Base-by-base conservation (phyloP, 768 basidiomycete species). In the Rhizopogon salebrosus region DNA sequence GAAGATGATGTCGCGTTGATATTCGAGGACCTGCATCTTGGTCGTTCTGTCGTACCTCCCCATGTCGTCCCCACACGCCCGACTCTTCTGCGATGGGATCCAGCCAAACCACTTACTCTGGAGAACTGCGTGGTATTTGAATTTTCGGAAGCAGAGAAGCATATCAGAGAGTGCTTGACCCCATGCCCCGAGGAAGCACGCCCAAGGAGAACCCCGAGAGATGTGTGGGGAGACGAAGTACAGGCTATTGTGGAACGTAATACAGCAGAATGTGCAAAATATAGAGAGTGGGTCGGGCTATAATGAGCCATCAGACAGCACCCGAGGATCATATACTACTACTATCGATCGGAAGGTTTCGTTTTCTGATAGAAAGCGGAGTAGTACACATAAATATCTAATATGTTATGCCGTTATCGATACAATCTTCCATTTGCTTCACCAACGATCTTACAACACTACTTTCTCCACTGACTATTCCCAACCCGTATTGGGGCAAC, bases 71-170 rank as follows among this genome's bases (percentile, higher is more conserved):
- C 89, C 18, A 68, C 80, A 7, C 78, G 84, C 41, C 90, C 95
- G 0, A 79, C 82, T 2, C 74, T 95, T 2, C 78, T 89, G 22
- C 76, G 92, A 41, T 99, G 95, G 97, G 85, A 92, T 59, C 77
- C 80, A 16, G 64, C 65, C 3, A 68, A 68, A 35, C 84, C 86
- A 3, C 64, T 98, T 20, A 73, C 77, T 23, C 71, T 80, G n/a
- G 85, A 89, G 36, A 98, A 98, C 65, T 82, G 87, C 52, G 90
- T 95, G 10, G 85, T 93, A 3, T 84, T 98, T 70, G 90, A 92
- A 52, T 67, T 76, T 51, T 75, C 73, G 46, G 91, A 97, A 51
- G 89, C 84, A 0, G 84, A 84, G 62, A 77, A 73, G 52, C 92
- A 93, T 64, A 64, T 75, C 35, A 70, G 66, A 52, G 74, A 75